Evolutionary conservation across 345 rosid genomes (phyloP).

Genomic region (Murraya paniculata): DNA sequence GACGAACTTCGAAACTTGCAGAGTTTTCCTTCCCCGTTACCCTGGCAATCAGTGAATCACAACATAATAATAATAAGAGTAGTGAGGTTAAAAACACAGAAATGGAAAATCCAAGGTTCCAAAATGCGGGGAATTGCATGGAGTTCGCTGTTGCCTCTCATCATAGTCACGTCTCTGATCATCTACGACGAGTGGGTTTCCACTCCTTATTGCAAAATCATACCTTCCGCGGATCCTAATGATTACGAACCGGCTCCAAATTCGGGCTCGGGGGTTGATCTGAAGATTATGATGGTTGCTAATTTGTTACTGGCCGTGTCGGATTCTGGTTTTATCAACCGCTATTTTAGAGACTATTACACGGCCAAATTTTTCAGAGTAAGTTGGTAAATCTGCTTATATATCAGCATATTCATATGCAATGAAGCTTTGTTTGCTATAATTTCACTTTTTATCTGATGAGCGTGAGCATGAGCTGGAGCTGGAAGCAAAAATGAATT

Average conservation of each 20-base stretch:
- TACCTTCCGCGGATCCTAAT: conserved; percentile 19
- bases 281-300: conserved; percentile 59
- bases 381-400: not conserved
- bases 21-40: too few species aligned
- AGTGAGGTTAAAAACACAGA: too few species aligned
- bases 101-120: conserved; percentile 23
- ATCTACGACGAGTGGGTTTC: conserved; percentile 43
- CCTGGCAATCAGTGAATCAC: not conserved
- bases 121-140: conserved; percentile 23
- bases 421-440: not conserved
- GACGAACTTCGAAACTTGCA: not conserved
- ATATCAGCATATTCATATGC: too few species aligned
- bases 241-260: conserved; percentile 11
- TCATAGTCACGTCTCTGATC: conserved; percentile 29
- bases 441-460: not conserved
- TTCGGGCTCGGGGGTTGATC: conserved; percentile 10
- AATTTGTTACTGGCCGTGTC: conserved; percentile 47
- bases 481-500: not conserved
- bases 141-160: conserved; percentile 32
- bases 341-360: conserved; percentile 49
- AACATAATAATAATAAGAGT: not conserved
- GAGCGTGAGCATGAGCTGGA: not conserved
- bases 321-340: conserved; percentile 32
- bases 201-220: conserved; percentile 41
- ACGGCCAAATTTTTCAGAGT: conserved; percentile 56